Evolutionary conservation across 176 grass and related monocot genomes (phyloP).

Genomic region (Musa itinerans): DNA sequence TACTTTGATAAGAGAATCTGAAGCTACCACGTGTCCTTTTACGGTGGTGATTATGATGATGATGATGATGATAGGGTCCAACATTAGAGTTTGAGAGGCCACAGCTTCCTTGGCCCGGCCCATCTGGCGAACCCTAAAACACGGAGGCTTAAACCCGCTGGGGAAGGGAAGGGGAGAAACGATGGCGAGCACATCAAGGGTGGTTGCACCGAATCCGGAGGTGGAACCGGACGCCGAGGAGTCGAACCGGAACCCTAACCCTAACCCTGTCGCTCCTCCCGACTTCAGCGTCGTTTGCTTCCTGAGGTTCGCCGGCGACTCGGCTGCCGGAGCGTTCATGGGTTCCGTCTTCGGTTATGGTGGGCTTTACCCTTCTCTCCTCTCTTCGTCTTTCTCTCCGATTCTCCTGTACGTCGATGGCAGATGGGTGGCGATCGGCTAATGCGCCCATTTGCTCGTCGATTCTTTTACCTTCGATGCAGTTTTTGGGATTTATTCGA

Average conservation of each 20-base stretch:
- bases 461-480: not conserved
- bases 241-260: not conserved
- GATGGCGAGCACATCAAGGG: not conserved
- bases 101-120: not conserved
- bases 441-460: not conserved
- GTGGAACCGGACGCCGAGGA: not conserved
- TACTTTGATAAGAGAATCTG: too few relatives aligned
- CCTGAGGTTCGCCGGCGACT: conserved; percentile 62
- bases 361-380: conserved; percentile 13
- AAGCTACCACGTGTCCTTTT: too few relatives aligned
- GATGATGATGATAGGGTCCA: too few relatives aligned
- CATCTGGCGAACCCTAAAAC: not conserved
- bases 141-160: not conserved
- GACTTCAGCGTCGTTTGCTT: conserved; percentile 44
- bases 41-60: too few relatives aligned
- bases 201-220: not conserved
- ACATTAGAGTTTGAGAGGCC: too few relatives aligned
- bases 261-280: not conserved
- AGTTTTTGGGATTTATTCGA: not conserved
- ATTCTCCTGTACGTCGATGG: not conserved
- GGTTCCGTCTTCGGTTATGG: conserved; percentile 88
- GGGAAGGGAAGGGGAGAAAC: not conserved
- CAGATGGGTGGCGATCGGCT: not conserved
- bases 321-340: conserved; percentile 55
- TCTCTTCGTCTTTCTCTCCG: not conserved